These are phyloP conservation scores for Monosporascus sp. DNA, from an alignment of 2,329 filamentous ascomycete genomes.

Conservation along the genomic window DNA sequence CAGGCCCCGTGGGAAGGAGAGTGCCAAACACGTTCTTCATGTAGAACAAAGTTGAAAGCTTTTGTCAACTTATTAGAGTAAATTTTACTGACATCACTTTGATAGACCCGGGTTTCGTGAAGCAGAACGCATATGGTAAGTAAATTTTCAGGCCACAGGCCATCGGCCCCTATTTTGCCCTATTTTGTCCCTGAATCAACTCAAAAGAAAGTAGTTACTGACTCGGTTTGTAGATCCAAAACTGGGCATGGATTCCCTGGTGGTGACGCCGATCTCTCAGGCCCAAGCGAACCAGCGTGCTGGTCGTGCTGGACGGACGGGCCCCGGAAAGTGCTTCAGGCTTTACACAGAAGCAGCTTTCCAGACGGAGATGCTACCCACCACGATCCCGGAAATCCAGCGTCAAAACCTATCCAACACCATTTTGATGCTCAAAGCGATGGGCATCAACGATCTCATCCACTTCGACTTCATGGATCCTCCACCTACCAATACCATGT, in stretches of 20 bases:
- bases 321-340: slow-evolving; percentile 92
- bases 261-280: slow-evolving; percentile 94
- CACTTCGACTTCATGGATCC: slow-evolving; percentile 99
- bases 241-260: slow-evolving; percentile 92
- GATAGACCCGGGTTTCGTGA: slow-evolving; percentile 86
- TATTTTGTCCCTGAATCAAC: too few species aligned
- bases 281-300: slow-evolving; percentile 93
- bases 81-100: not conserved
- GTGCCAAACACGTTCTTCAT: too few species aligned
- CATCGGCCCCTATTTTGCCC: too few species aligned
- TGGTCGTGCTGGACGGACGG: slow-evolving; percentile 87
- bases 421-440: slow-evolving; percentile 96
- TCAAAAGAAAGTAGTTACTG: not conserved
- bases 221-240: slow-evolving; percentile 61
- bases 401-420: slow-evolving; percentile 87
- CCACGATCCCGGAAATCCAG: slow-evolving; percentile 94
- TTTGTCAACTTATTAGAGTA: not conserved
- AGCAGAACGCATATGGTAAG: slow-evolving; percentile 76
- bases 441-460: slow-evolving; percentile 96
- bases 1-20: too few species aligned
- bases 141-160: not conserved
- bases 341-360: slow-evolving; percentile 94
- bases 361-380: slow-evolving; percentile 94
- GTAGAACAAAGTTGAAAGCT: too few species aligned
- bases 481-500: slow-evolving; percentile 94